Conservation (phyloP, 163 green algal genomes). For the Chlorella variabilis region DNA sequence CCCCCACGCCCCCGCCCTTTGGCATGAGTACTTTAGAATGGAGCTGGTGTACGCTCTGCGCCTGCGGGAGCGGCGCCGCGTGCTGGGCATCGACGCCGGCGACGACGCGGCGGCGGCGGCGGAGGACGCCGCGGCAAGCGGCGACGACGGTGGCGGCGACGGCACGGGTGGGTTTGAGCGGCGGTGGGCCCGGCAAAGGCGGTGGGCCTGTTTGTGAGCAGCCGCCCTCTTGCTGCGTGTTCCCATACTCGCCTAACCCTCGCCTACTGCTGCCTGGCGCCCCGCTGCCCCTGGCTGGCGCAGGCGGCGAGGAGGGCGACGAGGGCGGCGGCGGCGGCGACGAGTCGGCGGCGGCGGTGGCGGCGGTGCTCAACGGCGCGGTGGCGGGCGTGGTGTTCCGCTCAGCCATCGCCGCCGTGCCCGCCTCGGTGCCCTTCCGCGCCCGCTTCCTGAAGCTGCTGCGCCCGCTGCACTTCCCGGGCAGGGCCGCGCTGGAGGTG, state of each 20-base stretch:
- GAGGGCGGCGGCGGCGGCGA: background rate
- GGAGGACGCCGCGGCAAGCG: background rate
- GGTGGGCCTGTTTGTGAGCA: too few relatives aligned
- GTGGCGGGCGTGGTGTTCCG: conserved; percentile 66
- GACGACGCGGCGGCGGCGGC: background rate
- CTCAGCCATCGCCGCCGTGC: conserved; percentile 58
- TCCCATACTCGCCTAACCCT: too few relatives aligned
- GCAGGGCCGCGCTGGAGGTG: conserved; percentile 50
- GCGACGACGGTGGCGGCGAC: background rate
- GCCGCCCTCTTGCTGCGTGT: too few relatives aligned
- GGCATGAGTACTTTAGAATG: conserved; percentile 91
- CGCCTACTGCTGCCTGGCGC: too few relatives aligned
- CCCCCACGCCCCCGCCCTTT: conserved; percentile 65
- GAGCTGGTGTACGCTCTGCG: conserved; percentile 90
- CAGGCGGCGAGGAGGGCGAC: too few relatives aligned
- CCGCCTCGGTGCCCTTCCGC: conserved; percentile 56
- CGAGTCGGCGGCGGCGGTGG: conserved; percentile 40
- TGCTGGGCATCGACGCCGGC: conserved; percentile 74
- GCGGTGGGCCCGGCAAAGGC: too few relatives aligned
- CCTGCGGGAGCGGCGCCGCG: conserved; percentile 67
- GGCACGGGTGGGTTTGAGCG: too few relatives aligned
- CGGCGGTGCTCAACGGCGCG: conserved; percentile 66
- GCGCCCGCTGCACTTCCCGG: conserved; percentile 55
- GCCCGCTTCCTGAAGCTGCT: conserved; percentile 64
- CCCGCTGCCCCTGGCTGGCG: too few relatives aligned